These are phyloP conservation scores for Blastocystis hominis DNA, from an alignment of 352 stramenopile species.

Conservation along the genomic window DNA sequence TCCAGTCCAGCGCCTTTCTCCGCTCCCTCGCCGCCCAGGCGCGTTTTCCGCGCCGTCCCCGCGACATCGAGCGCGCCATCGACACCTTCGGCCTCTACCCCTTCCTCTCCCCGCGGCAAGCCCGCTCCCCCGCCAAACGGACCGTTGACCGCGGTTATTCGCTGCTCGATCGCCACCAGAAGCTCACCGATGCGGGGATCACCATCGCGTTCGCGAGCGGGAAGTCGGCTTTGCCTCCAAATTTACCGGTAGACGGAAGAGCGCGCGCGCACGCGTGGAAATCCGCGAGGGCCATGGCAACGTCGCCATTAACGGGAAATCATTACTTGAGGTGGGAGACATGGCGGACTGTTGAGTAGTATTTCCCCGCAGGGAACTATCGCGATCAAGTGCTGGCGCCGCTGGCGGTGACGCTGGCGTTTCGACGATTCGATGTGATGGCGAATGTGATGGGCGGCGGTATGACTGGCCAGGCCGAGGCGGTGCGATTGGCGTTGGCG, in stretches of 20 bases:
- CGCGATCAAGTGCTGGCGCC: constrained; percentile 63
- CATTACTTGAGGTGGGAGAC: constrained; percentile 78
- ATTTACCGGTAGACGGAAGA: constrained; percentile 73
- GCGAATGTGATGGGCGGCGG: constrained; percentile 81
- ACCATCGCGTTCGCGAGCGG: background rate
- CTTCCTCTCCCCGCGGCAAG: background rate
- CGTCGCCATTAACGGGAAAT: constrained; percentile 83
- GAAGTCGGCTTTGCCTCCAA: background rate
- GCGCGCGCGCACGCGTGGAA: constrained; percentile 81
- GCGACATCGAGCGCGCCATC: constrained; percentile 65
- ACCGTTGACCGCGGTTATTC: background rate
- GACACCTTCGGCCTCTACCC: background rate
- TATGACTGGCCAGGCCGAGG: constrained; percentile 80
- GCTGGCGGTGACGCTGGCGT: constrained; percentile 61
- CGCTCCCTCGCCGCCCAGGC: background rate
- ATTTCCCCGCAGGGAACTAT: constrained; percentile 61
- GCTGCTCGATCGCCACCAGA: background rate
- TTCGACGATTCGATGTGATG: constrained; percentile 78
- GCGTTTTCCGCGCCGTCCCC: background rate
- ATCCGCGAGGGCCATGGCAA: constrained; percentile 78
- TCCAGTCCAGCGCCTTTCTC: background rate
- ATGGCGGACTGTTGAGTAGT: constrained; percentile 64
- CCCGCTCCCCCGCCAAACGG: background rate
- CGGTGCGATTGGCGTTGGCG: constrained; percentile 80
- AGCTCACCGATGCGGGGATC: background rate